Percentiles rank a stretch among this genome's conserved stretches.
Conservation (phyloP, 257 asterid species). For the Nicotiana undulata region DNA sequence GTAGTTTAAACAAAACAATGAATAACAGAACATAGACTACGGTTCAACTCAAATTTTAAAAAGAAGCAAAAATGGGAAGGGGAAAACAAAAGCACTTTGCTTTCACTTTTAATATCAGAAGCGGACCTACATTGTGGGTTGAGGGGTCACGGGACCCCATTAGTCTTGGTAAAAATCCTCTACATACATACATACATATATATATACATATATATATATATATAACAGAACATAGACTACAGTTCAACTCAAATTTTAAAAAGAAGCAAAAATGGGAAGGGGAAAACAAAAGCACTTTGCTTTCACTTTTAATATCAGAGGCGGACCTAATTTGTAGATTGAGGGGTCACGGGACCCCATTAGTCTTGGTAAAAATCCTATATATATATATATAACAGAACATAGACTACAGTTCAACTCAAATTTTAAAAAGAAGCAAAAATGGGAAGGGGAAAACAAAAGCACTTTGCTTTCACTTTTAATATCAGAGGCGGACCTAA, state of each 20-base stretch:
- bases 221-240: neutral
- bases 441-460: neutral
- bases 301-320: neutral
- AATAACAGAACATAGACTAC: neutral
- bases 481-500: too few species aligned
- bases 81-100: neutral
- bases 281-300: neutral
- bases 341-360: too few species aligned
- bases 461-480: neutral
- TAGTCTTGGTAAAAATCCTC: too few species aligned
- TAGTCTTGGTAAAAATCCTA: too few species aligned
- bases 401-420: neutral
- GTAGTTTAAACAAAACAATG: neutral
- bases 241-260: neutral
- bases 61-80: neutral
- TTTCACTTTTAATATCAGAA: neutral
- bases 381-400: too few species aligned
- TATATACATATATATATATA: too few species aligned
- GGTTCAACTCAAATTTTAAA: neutral
- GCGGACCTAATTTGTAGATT: too few species aligned
- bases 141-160: too few species aligned
- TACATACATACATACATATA: too few species aligned
- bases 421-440: neutral
- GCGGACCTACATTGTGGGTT: too few species aligned
- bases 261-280: neutral